Evolutionary conservation across 768 basidiomycete genomes (phyloP).

Genomic region (Boletus fagicola): DNA sequence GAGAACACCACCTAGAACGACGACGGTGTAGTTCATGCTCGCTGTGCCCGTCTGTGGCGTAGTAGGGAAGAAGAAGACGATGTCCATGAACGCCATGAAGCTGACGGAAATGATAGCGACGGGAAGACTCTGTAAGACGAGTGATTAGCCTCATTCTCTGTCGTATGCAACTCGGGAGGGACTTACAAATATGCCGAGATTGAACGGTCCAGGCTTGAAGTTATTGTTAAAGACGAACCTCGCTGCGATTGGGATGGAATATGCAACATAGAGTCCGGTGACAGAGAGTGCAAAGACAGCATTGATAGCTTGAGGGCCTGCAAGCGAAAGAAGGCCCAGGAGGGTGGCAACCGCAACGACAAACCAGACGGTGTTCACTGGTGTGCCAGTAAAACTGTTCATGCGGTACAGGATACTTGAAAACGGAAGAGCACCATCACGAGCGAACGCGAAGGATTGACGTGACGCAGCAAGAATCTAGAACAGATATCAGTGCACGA

Average conservation of each 20-base stretch:
- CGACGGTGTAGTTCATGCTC: slow-evolving; percentile 71
- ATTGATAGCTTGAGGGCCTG: slow-evolving; percentile 53
- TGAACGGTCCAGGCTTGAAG: slow-evolving; percentile 49
- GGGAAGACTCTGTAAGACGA: slow-evolving; percentile 47
- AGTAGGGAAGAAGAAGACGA: slow-evolving; percentile 65
- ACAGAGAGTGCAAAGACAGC: slow-evolving; percentile 56
- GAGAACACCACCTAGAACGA: slow-evolving; percentile 62
- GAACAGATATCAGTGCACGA: slow-evolving; percentile 4
- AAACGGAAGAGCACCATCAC: slow-evolving; percentile 61
- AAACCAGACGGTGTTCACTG: slow-evolving; percentile 61
- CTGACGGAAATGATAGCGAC: slow-evolving; percentile 51
- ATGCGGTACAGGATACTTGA: slow-evolving; percentile 56
- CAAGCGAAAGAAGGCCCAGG: slow-evolving; percentile 54
- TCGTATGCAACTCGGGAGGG: neutral
- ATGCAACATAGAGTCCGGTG: slow-evolving; percentile 47
- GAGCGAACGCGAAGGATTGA: slow-evolving; percentile 55
- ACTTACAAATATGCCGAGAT: slow-evolving; percentile 44
- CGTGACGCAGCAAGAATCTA: slow-evolving; percentile 50
- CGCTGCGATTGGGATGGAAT: slow-evolving; percentile 49
- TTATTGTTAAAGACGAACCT: slow-evolving; percentile 47
- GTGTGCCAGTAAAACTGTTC: slow-evolving; percentile 50
- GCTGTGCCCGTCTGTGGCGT: slow-evolving; percentile 43
- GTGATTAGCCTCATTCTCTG: neutral
- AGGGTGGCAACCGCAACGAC: slow-evolving; percentile 37
- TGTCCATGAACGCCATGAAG: slow-evolving; percentile 64